phyloP scores from a whole-genome alignment of 2,329 filamentous ascomycete genomes.

The Sarocladium brachiariae region DNA sequence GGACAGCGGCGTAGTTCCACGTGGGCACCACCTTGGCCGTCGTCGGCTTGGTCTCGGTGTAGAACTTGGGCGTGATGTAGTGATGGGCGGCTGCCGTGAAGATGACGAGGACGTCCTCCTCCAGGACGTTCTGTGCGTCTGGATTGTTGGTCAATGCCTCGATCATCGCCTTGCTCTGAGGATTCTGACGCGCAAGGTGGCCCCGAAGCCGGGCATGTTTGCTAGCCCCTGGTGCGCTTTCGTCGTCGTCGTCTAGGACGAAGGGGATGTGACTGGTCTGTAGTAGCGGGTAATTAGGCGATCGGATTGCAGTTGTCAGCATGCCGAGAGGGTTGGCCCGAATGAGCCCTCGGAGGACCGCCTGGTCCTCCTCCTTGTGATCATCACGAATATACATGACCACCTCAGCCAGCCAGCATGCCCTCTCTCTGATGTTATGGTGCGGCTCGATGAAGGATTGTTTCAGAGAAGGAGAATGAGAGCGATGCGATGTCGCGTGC shows the following conservation, averaged over 20 bases:
- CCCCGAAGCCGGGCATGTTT: constrained; percentile 45
- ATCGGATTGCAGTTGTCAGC: constrained; percentile 54
- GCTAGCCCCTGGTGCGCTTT: constrained; percentile 29
- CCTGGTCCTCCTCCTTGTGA: constrained; percentile 45
- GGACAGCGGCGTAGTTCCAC: constrained; percentile 62
- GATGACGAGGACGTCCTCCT: constrained; percentile 53
- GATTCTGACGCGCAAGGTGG: constrained; percentile 57
- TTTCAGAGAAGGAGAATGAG: no score
- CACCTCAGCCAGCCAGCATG: no score
- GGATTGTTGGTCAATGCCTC: constrained; percentile 28
- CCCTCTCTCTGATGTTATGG: no score
- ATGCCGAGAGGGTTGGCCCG: constrained; percentile 54
- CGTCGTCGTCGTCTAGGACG: constrained; percentile 43
- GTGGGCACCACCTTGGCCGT: constrained; percentile 63
- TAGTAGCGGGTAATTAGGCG: constrained; percentile 39
- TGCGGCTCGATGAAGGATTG: no score
- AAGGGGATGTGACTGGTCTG: constrained; percentile 57
- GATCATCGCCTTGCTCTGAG: constrained; percentile 55
- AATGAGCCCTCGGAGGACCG: constrained; percentile 48
- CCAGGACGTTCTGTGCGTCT: constrained; percentile 22
- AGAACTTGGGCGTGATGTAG: constrained; percentile 65
- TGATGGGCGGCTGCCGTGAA: constrained; percentile 54
- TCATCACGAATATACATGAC: constrained; percentile 52
- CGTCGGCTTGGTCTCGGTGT: constrained; percentile 55
- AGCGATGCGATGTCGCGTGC: no score